Evolutionary conservation across 1,139 yeast species (phyloP), one percentile per base, ranked within the genome.

Genomic region (Pichia sp.): DNA sequence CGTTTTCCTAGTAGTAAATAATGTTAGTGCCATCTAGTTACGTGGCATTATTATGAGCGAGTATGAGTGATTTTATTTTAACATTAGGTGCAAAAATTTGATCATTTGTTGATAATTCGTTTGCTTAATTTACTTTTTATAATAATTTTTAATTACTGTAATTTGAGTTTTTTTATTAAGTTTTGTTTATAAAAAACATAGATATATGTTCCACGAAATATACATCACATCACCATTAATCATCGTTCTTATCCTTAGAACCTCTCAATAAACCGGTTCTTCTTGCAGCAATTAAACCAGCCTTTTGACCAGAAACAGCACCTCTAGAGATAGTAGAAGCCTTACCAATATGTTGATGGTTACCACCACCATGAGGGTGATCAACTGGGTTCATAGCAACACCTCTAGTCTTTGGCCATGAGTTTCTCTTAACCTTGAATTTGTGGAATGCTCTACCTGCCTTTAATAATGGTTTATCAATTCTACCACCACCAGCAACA

Each of bases 281-380:
- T 87, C 99, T 89, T 72, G 99, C 98, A 67, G 99, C 98, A 71
- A 93, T 93, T 70, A 91, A 89, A 91, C 98, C 98, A 72, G 95
- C 96, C 94, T 91, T 91, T 80, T 91, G 98, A 88, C 98, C 98
- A 66, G 98, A 78, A 71, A 91, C 98, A 64, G 98, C 97, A 74
- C 95, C 95, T 85, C 98, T 88, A 63, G 96, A 83, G 67, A 91
- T 91, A 68, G 98, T 91, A 66, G 98, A 91, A 69, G 98, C 98
- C 84, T 91, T 91, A 89, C 98, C 97, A 81, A 91, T 91, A 74
- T 91, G 98, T 81, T 91, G 98, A 78, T 91, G 98, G 96, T 91
- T 91, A 91, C 98, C 98, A 89, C 98, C 98, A 85, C 98, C 98
- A 74, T 89, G 97, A 72, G 97, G 97, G 80, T 89, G 97, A 73